Base-by-base conservation (phyloP, 139 green algal species). In the Tetraselmis chui region DNA sequence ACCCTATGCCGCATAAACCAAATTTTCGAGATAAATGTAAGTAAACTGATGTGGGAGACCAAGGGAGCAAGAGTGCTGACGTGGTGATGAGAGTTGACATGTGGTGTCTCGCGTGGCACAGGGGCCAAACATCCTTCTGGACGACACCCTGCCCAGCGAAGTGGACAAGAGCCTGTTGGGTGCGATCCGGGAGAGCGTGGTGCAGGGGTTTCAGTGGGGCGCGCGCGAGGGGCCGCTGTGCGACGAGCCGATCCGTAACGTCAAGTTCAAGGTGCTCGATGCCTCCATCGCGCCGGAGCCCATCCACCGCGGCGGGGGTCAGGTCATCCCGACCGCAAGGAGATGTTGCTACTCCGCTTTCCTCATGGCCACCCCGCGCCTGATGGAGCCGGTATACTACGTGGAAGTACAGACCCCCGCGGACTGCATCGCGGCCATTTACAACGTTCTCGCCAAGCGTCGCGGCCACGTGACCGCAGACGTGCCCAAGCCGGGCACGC, bases 121-220 rank as follows among this genome's bases (percentile, higher is more conserved):
- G 59, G 95, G 96, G 23, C 91, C 96, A 78, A 99, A 99, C 87
- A 87, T 95, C 75, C 88, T 99, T 82, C 82, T 99, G 85, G 95
- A 99, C 79, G 97, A 99, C 88, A 98, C 95, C 5, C 89, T 98
- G 59, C 88, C 95, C 67, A 85, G 80, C 0, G 95, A 98, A 82
- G 93, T 97, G 11, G 95, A 98, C 91, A 98, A 98, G 90, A 77
- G 83, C 2, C 85, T 98, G 86, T 88, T 99, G 23, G 67, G 59
- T 1, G 92, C 96, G 0, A 89, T 99, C 26, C 85, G 83, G 75
- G 30, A 77, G 18, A 59, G 26, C 58, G 77, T 85, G 2, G 26
- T 89, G 59, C 89, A 98, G 92, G 96, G 96, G 25, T 99, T 99
- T 90, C 95, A 98, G 88, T 99, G 97, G 97, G 97, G 96, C 2